A percentile compares a stretch with the other conserved stretches of the same genome.
phyloP scores from a whole-genome alignment of 108 stramenopile species.

The Schizochytrium sp. region DNA sequence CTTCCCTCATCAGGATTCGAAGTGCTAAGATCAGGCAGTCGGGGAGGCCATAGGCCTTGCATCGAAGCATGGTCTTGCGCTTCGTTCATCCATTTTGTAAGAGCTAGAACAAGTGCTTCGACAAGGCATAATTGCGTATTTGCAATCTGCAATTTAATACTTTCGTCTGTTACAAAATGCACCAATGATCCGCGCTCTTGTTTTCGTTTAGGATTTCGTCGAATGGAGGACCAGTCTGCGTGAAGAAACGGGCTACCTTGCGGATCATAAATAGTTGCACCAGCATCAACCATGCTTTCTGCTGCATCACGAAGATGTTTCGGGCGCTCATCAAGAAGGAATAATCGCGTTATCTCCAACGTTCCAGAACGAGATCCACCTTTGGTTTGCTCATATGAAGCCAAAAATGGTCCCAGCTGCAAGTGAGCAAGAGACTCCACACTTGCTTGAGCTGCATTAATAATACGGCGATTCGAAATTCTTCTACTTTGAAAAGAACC shows the following conservation, averaged over 20 bases:
- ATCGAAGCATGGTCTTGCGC: background rate
- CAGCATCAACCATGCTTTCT: constrained; percentile 8
- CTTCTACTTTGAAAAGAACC: no score
- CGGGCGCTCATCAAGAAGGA: background rate
- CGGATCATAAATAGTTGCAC: background rate
- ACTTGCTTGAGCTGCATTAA: background rate
- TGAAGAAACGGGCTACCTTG: background rate
- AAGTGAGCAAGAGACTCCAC: background rate
- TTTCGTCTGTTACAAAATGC: background rate
- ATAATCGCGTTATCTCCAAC: background rate
- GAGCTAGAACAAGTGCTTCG: background rate
- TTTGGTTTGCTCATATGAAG: background rate
- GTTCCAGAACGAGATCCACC: background rate
- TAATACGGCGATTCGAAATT: background rate
- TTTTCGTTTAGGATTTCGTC: background rate
- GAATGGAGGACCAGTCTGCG: background rate
- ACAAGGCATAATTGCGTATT: constrained; percentile 9
- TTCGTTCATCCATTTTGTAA: background rate
- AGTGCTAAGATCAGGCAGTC: background rate
- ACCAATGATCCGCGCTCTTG: background rate
- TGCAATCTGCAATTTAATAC: background rate
- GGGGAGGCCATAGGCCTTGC: constrained; percentile 12
- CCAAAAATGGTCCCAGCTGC: background rate
- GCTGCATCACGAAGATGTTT: constrained; percentile 3
- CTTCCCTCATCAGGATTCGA: background rate